These are phyloP conservation scores for Ochetophila trinervis DNA, from an alignment of 306 rosid species.

Conservation along the genomic window DNA sequence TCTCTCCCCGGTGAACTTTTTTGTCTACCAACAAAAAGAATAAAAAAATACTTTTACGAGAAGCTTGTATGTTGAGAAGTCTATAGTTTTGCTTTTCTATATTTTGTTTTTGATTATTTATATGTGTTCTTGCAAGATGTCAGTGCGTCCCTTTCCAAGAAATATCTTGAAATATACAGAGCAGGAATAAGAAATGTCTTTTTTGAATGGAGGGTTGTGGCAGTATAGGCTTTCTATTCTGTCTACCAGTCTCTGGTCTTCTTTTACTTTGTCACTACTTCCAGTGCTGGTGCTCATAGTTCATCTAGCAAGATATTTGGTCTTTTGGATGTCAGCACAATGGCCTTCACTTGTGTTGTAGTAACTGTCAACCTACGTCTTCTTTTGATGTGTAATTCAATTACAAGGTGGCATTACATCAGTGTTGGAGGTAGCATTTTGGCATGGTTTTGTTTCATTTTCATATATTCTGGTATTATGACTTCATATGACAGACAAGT, in stretches of 20 bases:
- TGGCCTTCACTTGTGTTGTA: constrained; percentile 91
- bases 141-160: constrained; percentile 85
- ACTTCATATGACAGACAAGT: constrained; percentile 73
- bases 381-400: constrained; percentile 78
- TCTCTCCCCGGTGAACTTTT: no score
- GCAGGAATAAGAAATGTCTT: constrained; percentile 80
- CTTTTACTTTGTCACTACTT: constrained; percentile 53
- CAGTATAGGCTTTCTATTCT: constrained; percentile 82
- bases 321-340: constrained; percentile 92
- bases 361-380: constrained; percentile 85
- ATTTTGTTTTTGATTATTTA: not conserved
- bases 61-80: not conserved
- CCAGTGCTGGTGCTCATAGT: constrained; percentile 56
- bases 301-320: constrained; percentile 74
- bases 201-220: constrained; percentile 92
- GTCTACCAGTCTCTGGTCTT: constrained; percentile 84
- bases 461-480: constrained; percentile 63
- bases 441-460: constrained; percentile 82
- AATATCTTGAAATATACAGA: constrained; percentile 84
- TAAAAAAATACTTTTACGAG: not conserved
- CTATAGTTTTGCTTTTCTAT: not conserved
- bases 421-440: constrained; percentile 92
- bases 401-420: constrained; percentile 86
- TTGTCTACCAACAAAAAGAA: no score
- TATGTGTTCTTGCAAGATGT: constrained; percentile 59